These are phyloP conservation scores for Musa itinerans DNA, from an alignment of 176 grass and related monocot genomes.

Conservation along the genomic window DNA sequence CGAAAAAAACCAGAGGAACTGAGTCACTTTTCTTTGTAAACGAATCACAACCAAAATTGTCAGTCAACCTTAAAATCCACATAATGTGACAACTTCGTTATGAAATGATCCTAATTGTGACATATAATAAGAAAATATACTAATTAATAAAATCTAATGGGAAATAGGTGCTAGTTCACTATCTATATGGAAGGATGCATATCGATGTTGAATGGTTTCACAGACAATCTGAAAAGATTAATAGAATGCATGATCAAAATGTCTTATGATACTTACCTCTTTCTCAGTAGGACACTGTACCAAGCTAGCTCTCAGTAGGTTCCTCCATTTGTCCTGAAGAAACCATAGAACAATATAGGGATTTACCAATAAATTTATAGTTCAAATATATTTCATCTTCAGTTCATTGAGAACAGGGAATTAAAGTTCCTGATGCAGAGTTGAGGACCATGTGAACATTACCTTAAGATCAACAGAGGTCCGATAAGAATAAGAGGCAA, in stretches of 20 bases:
- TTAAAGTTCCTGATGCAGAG: not conserved
- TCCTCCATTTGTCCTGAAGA: conserved; percentile 90
- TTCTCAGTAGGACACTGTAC: conserved; percentile 41
- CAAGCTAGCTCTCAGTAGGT: conserved; percentile 82
- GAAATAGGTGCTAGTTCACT: too few species aligned
- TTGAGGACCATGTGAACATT: not conserved
- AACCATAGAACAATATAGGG: conserved; percentile 5
- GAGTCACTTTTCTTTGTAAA: too few species aligned
- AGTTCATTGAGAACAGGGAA: not conserved
- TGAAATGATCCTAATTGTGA: too few species aligned
- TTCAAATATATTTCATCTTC: not conserved
- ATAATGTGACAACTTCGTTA: not conserved
- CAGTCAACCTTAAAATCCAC: not conserved
- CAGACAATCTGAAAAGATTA: too few species aligned
- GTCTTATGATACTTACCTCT: conserved; percentile 31
- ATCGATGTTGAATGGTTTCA: too few species aligned
- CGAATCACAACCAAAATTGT: not conserved
- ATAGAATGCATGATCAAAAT: not conserved
- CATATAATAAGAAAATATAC: too few species aligned
- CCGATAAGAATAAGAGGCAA: conserved; percentile 85
- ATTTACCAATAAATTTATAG: conserved; percentile 4
- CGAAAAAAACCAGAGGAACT: not conserved
- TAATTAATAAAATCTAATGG: too few species aligned
- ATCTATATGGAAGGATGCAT: too few species aligned
- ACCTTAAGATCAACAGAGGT: conserved; percentile 99